Conservation (phyloP, 192 early-diverging fungal species). For the Phycomyces nitens region DNA sequence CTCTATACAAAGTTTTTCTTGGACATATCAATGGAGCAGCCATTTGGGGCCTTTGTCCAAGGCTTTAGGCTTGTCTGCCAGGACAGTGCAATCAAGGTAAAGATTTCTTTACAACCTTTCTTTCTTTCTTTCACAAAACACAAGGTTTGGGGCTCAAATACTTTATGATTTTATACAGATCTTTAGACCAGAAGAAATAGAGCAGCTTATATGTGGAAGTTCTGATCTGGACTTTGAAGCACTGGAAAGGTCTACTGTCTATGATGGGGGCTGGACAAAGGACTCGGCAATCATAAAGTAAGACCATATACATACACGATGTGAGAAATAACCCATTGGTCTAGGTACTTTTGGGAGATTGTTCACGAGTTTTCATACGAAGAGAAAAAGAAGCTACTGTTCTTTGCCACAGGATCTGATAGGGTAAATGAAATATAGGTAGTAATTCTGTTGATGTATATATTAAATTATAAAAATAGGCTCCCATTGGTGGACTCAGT, state of each 20-base stretch:
- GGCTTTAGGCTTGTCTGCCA: constrained; percentile 74
- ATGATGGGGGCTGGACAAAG: constrained; percentile 79
- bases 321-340: background rate
- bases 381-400: constrained; percentile 81
- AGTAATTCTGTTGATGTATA: too few species aligned
- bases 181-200: constrained; percentile 86
- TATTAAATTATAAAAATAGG: constrained; percentile 7
- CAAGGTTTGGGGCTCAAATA: background rate
- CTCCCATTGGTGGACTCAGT: constrained; percentile 79
- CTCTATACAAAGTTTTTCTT: constrained; percentile 78
- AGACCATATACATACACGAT: constrained; percentile 1
- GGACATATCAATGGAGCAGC: constrained; percentile 60
- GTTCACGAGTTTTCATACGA: constrained; percentile 79
- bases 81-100: constrained; percentile 61
- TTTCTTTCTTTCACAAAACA: background rate
- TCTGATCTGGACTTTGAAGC: constrained; percentile 81
- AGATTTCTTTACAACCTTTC: too few species aligned
- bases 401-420: constrained; percentile 91
- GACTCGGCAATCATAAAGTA: constrained; percentile 62
- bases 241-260: constrained; percentile 72
- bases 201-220: constrained; percentile 84
- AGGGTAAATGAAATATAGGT: too few species aligned
- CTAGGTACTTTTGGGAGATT: constrained; percentile 80
- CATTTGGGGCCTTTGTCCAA: constrained; percentile 76
- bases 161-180: constrained; percentile 38